Base-by-base conservation (phyloP, 2,329 filamentous ascomycete species). In the Camptophora hylomeconis region DNA sequence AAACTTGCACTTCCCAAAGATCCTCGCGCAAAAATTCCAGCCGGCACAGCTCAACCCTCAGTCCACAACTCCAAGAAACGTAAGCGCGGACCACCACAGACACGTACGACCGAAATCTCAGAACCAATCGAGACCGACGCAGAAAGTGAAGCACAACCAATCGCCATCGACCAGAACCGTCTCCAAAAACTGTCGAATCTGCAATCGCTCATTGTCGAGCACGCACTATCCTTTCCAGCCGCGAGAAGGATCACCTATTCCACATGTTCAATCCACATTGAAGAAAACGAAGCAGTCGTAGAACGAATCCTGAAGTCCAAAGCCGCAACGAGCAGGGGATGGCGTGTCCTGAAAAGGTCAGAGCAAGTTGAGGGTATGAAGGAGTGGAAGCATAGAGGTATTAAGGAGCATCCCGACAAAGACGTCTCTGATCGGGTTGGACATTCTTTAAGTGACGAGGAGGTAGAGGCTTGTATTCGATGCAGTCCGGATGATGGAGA, bases 221-320 rank as follows among this genome's bases (percentile, higher is more conserved):
- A 94, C 50, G 86, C 89, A 0, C 77, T 95, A 54, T 56, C 60
- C 13, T 98, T 95, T 44, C 77, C 83, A 0, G 63, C 67, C 1
- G 83, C 82, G 0, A 65, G 52, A 8, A 76, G 72, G 40, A 75
- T 95, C 23, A 86, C 82, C 0, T 98, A 95, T 51, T 93, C 84
- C 18, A 95, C 89, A 0, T 98, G 89, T 51, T 95, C 87, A 0
- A 60, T 93, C 2, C 77, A 95, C 49, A 69, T 72, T 0, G 70
- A 80, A 40, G 89, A 98, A 52, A 95, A 98, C 45, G 89, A 98
- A 54, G 57, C 67, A 2, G 86, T 95, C 0, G 83, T 94, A 0
- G 55, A 76, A 32, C 65, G 68, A 25, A 79, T 82, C 1, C 59
- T 95, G 20, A 51, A 54, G 5, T 87, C 81, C 0, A 59, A 71